Base-by-base conservation (phyloP, 768 basidiomycete species). In the Hericium alpestre region DNA sequence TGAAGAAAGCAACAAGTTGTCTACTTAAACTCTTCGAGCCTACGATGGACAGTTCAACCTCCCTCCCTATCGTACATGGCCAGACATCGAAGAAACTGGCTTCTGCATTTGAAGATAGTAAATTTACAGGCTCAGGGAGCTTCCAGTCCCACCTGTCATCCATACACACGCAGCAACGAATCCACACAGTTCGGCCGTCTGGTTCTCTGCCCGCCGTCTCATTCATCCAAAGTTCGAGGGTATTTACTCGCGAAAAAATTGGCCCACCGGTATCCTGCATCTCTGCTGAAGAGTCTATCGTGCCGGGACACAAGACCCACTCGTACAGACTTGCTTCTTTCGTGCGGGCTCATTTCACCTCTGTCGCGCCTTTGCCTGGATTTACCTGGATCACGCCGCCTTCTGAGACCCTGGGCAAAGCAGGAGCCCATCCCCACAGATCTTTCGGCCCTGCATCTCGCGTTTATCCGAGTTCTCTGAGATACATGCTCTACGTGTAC, bases 401-500 rank as follows among this genome's bases (percentile, higher is more conserved):
- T 22, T 16, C 43, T 46, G n/a, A 16, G 12, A 15, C n/a, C 6
- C 12, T 16, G 43, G n/a, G n/a, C 1, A 16, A 16, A 22, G n/a
- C 13, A 22, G 43, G n/a, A 16, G 12, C 43, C 1, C 43, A 46
- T 46, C 16, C n/a, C 12, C 43, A 46, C 13, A 46, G n/a, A 46
- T n/a, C 43, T 46, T 7, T 46, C 7, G n/a, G n/a, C 12, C 22
- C 22, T 46, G 22, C 43, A 7, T 46, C 9, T 0, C 59, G 57
- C 16, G 22, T 38, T 22, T 60, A 27, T 41, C 32, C 46, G 25
- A 51, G 51, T 37, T 56, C 52, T 11, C 52, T 48, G 23, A 53
- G 55, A 22, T 61, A 56, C 51, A 49, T 63, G 39, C 22, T 63
- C 40, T 63, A 55, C 18, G 48, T 54, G 39, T 63, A 63, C 46